phyloP scores from a whole-genome alignment of 2,329 filamentous ascomycete species.

The Monosporascus sp. region DNA sequence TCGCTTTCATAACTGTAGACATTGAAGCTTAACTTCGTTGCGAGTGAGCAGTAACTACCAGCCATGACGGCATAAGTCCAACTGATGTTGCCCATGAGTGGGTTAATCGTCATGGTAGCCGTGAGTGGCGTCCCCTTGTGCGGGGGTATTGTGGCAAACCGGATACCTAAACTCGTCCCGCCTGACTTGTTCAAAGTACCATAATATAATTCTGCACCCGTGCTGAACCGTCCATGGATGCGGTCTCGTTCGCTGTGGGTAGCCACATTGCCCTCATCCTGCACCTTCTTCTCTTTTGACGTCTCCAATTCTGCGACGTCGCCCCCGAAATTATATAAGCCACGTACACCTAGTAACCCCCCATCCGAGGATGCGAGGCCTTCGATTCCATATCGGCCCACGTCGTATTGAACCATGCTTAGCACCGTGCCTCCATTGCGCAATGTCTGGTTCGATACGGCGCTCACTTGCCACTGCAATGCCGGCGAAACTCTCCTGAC shows the following conservation, averaged over 20 bases:
- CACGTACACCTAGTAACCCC: constrained; percentile 77
- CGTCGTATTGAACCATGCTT: constrained; percentile 72
- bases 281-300: constrained; percentile 6
- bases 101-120: constrained; percentile 87
- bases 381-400: constrained; percentile 81
- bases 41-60: constrained; percentile 74
- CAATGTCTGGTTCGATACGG: constrained; percentile 66
- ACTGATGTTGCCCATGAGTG: constrained; percentile 87
- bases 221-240: constrained; percentile 78
- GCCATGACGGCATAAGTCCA: constrained; percentile 90
- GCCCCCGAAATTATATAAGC: constrained; percentile 89
- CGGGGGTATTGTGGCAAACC: constrained; percentile 80
- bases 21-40: constrained; percentile 92
- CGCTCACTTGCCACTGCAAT: constrained; percentile 73
- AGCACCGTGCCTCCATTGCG: constrained; percentile 72
- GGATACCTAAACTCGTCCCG: constrained; percentile 79
- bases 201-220: constrained; percentile 92
- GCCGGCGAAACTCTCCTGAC: constrained; percentile 72
- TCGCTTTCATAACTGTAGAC: constrained; percentile 97
- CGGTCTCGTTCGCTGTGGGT: constrained; percentile 45
- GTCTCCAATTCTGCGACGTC: constrained; percentile 43
- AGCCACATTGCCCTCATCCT: constrained; percentile 15
- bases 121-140: constrained; percentile 86
- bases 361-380: constrained; percentile 91
- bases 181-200: constrained; percentile 90